phyloP scores from a whole-genome alignment of 805 yeast species.

The Yarrowia alimentaria region DNA sequence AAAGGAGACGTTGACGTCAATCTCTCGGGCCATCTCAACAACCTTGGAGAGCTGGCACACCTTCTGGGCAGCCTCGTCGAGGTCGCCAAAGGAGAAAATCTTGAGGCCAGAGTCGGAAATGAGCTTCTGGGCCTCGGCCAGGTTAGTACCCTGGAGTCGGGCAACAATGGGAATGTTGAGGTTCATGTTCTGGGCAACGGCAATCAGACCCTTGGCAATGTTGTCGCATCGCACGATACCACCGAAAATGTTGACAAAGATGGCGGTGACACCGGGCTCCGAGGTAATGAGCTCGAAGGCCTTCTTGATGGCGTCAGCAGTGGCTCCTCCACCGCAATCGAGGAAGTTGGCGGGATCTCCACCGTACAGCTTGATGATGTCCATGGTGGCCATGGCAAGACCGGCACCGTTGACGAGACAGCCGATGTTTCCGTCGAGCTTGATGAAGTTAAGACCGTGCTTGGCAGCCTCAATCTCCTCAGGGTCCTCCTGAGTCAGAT shows the following conservation, averaged over 20 bases:
- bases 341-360: conserved; percentile 99
- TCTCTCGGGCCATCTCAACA: conserved; percentile 49
- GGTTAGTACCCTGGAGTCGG: conserved; percentile 97
- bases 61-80: conserved; percentile 96
- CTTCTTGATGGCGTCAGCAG: conserved; percentile 95
- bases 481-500: conserved; percentile 94
- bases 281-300: conserved; percentile 92
- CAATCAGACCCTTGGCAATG: conserved; percentile 96
- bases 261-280: conserved; percentile 86
- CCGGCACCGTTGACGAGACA: conserved; percentile 99
- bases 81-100: conserved; percentile 85
- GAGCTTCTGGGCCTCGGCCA: conserved; percentile 81
- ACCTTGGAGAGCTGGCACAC: conserved; percentile 71
- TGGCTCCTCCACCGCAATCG: conserved; percentile 99
- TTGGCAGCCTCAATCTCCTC: conserved; percentile 92
- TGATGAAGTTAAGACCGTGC: conserved; percentile 91
- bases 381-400: conserved; percentile 99
- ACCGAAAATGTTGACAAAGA: conserved; percentile 97
- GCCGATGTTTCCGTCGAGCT: conserved; percentile 97
- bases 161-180: conserved; percentile 94
- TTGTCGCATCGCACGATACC: conserved; percentile 99
- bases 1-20: conserved; percentile 51
- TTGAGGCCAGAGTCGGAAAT: conserved; percentile 86
- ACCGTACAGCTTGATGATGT: conserved; percentile 95
- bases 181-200: conserved; percentile 88